A percentile compares a stretch with the other conserved stretches of the same genome.
phyloP scores from a whole-genome alignment of 2,329 filamentous ascomycete species.

The Exophiala aquamarina region DNA sequence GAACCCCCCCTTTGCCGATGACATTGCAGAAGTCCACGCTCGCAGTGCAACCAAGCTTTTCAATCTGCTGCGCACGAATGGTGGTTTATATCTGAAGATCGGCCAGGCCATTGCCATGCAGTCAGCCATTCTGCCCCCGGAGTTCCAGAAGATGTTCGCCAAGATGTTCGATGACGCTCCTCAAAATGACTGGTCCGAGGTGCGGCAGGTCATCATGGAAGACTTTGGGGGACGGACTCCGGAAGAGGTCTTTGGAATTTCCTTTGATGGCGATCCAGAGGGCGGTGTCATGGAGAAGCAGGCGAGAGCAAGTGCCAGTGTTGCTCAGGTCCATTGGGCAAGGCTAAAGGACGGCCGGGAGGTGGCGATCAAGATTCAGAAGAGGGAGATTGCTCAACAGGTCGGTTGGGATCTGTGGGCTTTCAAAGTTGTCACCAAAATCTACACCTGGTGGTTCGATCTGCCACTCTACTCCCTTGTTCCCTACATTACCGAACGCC shows the following conservation, averaged over 20 bases:
- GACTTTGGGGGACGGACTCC: constrained; percentile 82
- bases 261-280: constrained; percentile 66
- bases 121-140: constrained; percentile 85
- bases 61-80: constrained; percentile 78
- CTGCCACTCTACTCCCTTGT: constrained; percentile 89
- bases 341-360: constrained; percentile 80
- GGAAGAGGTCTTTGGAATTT: constrained; percentile 90
- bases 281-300: constrained; percentile 70
- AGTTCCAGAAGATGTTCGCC: constrained; percentile 94
- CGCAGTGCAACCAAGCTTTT: constrained; percentile 83
- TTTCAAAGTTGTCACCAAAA: constrained; percentile 80
- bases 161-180: constrained; percentile 98
- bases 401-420: constrained; percentile 95
- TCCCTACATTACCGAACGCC: constrained; percentile 88
- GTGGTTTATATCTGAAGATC: constrained; percentile 94
- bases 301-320: constrained; percentile 76
- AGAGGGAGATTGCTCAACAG: constrained; percentile 87
- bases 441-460: constrained; percentile 86
- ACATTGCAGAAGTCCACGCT: constrained; percentile 74
- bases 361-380: constrained; percentile 95
- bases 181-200: constrained; percentile 83
- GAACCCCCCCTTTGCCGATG: constrained; percentile 70
- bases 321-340: constrained; percentile 97
- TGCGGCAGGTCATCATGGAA: constrained; percentile 79
- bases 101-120: constrained; percentile 99